Percentiles rank a stretch among this genome's conserved stretches.
Evolutionary conservation across 1,284 basidiomycete species (phyloP).

Genomic region (Irpex sp.): DNA sequence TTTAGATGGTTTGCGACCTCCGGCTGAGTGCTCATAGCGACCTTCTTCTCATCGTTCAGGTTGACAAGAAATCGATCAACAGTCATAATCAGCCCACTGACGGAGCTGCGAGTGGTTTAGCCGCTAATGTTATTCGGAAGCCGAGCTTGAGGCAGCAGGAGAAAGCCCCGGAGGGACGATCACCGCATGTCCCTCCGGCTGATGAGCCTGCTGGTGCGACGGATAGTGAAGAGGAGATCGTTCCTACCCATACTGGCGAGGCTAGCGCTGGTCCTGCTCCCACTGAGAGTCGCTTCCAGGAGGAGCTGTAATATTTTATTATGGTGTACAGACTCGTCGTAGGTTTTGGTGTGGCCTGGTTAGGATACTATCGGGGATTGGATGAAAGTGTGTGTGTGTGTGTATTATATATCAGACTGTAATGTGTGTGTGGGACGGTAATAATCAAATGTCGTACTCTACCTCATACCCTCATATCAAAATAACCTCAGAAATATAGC

Average conservation of each 20-base stretch:
- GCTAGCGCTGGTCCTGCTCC: constrained; percentile 30
- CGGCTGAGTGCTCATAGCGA: constrained; percentile 1
- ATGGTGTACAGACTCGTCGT: neutral
- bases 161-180: constrained; percentile 59
- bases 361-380: neutral
- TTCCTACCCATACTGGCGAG: constrained; percentile 15
- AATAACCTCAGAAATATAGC: too few relatives aligned
- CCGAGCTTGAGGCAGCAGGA: constrained; percentile 61
- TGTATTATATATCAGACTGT: too few relatives aligned
- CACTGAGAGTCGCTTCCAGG: constrained; percentile 36
- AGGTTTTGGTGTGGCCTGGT: neutral
- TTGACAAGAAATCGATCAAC: constrained; percentile 24
- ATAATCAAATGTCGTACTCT: too few relatives aligned
- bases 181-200: constrained; percentile 27
- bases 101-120: constrained; percentile 20
- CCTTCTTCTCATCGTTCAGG: constrained; percentile 13
- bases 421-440: too few relatives aligned
- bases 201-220: constrained; percentile 14
- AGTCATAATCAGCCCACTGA: constrained; percentile 10
- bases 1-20: neutral
- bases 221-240: constrained; percentile 7
- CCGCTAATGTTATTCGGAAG: constrained; percentile 33
- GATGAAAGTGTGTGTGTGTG: neutral
- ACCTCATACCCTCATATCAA: too few relatives aligned
- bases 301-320: constrained; percentile 21